Conservation (phyloP, 225 moss, liverwort and hornwort species). For the Anthoceros angustus region DNA sequence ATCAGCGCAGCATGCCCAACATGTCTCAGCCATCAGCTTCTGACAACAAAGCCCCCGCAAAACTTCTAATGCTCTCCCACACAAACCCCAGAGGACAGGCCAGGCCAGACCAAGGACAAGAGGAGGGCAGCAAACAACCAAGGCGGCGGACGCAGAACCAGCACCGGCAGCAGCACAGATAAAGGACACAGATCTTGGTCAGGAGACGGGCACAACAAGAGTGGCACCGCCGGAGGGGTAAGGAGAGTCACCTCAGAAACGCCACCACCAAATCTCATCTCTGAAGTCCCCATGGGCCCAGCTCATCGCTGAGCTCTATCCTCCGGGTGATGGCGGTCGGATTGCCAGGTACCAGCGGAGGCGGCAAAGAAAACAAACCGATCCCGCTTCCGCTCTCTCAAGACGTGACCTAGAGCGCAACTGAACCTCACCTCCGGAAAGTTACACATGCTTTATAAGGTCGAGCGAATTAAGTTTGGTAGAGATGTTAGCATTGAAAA, state of each 20-base stretch:
- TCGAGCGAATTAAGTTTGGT: too few relatives aligned
- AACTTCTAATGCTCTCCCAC: too few relatives aligned
- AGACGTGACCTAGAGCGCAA: constrained; percentile 2
- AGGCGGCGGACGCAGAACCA: too few relatives aligned
- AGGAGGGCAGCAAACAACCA: too few relatives aligned
- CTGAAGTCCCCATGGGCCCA: constrained; percentile 4
- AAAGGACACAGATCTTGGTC: not conserved
- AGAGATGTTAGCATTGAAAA: too few relatives aligned
- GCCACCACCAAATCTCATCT: constrained; percentile 5
- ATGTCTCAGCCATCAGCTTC: too few relatives aligned
- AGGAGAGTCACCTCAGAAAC: not conserved
- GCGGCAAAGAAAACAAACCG: not conserved
- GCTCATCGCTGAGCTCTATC: constrained; percentile 4
- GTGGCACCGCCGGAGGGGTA: not conserved
- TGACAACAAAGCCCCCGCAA: too few relatives aligned
- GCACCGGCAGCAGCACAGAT: not conserved
- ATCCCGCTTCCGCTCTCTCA: not conserved
- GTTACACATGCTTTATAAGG: too few relatives aligned
- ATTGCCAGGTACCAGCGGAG: not conserved
- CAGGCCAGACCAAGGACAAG: too few relatives aligned
- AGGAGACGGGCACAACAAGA: not conserved
- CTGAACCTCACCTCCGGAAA: not conserved
- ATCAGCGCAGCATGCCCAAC: too few relatives aligned
- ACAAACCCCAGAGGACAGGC: too few relatives aligned
- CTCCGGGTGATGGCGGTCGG: not conserved